Percentiles rank a stretch among this genome's conserved stretches.
Conservation (phyloP, 2,329 filamentous ascomycete species). For the Phialophora verrucosa region DNA sequence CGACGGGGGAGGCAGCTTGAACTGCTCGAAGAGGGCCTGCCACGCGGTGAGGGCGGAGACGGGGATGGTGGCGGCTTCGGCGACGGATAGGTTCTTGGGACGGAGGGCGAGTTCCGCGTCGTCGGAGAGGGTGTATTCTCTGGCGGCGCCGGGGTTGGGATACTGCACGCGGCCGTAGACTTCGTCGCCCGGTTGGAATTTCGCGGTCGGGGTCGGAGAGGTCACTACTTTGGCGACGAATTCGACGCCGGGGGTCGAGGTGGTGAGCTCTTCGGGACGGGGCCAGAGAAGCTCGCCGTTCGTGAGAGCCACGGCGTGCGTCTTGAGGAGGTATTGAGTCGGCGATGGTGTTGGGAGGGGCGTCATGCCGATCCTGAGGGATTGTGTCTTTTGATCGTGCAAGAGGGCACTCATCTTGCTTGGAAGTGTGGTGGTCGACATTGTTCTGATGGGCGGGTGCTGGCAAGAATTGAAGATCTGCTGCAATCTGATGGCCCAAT, state of each 20-base stretch:
- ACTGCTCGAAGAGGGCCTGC: constrained; percentile 53
- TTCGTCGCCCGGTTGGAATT: constrained; percentile 49
- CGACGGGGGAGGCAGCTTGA: constrained; percentile 37
- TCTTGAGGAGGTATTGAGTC: constrained; percentile 49
- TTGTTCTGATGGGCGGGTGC: constrained; percentile 3
- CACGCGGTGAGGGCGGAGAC: constrained; percentile 52
- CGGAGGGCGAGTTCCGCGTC: constrained; percentile 48
- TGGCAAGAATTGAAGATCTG: background rate
- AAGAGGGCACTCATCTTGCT: constrained; percentile 33
- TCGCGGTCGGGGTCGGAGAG: constrained; percentile 42
- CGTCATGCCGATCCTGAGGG: constrained; percentile 36
- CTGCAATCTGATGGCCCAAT: background rate
- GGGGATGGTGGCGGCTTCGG: constrained; percentile 48
- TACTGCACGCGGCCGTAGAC: constrained; percentile 49
- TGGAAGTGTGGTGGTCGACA: constrained; percentile 25
- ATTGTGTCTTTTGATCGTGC: constrained; percentile 28
- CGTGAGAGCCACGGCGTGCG: constrained; percentile 49
- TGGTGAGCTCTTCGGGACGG: constrained; percentile 35
- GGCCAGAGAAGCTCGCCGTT: constrained; percentile 54
- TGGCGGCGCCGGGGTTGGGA: constrained; percentile 45
- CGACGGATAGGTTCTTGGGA: constrained; percentile 47
- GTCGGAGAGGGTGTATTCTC: constrained; percentile 47
- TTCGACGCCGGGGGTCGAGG: constrained; percentile 51
- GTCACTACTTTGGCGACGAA: constrained; percentile 49
- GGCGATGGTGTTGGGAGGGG: constrained; percentile 38